These are phyloP conservation scores for Piromyces finnis DNA, from an alignment of 192 early-diverging fungal species.

Conservation along the genomic window DNA sequence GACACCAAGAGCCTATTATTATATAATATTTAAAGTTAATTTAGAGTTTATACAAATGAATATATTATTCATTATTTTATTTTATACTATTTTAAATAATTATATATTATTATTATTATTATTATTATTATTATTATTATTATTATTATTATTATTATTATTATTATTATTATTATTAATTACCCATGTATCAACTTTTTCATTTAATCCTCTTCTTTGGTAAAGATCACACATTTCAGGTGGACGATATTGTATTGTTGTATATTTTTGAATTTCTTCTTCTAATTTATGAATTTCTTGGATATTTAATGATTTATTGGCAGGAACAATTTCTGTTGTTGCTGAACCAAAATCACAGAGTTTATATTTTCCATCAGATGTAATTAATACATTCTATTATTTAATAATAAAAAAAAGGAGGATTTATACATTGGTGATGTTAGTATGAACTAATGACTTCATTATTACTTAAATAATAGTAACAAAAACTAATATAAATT, in stretches of 20 bases:
- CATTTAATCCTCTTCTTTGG: slow-evolving; percentile 56
- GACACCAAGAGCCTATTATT: slow-evolving; percentile 82
- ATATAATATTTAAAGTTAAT: too few species aligned
- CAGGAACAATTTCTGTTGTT: slow-evolving; percentile 31
- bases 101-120: not conserved
- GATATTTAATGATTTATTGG: slow-evolving; percentile 32
- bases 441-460: too few species aligned
- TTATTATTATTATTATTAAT: not conserved
- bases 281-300: slow-evolving; percentile 59
- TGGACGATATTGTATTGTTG: slow-evolving; percentile 87
- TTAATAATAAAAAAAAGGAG: too few species aligned
- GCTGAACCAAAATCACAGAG: slow-evolving; percentile 94
- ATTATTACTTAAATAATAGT: too few species aligned
- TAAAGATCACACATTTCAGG: slow-evolving; percentile 93
- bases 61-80: too few species aligned
- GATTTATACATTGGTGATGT: too few species aligned
- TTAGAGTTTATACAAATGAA: too few species aligned
- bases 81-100: not conserved
- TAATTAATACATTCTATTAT: slow-evolving; percentile 23
- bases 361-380: slow-evolving; percentile 47
- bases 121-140: not conserved
- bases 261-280: slow-evolving; percentile 68
- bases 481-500: too few species aligned
- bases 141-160: not conserved
- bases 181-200: slow-evolving; percentile 56